phyloP scores from a whole-genome alignment of 148 eudicot genomes.

The Silene uniflora region DNA sequence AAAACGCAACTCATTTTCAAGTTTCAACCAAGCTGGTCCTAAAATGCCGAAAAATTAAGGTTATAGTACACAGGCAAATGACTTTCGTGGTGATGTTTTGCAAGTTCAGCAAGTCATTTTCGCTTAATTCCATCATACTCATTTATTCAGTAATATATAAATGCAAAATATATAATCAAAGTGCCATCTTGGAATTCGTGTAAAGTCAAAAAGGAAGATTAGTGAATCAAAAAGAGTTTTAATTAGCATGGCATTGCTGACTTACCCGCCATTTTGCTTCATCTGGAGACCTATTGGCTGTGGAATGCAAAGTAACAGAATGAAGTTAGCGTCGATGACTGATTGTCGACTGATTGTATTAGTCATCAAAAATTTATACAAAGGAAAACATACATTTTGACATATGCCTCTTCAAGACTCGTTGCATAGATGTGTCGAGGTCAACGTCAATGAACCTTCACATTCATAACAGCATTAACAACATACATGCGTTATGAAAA shows the following conservation, averaged over 20 bases:
- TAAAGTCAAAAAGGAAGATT: too few relatives aligned
- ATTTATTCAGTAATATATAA: too few relatives aligned
- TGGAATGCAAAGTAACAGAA: constrained; percentile 9
- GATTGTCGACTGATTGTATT: too few relatives aligned
- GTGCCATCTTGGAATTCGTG: too few relatives aligned
- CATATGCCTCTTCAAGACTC: constrained; percentile 80
- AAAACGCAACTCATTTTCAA: too few relatives aligned
- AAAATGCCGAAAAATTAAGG: too few relatives aligned
- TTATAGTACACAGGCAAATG: too few relatives aligned
- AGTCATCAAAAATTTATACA: not conserved
- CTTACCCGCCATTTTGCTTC: constrained; percentile 92
- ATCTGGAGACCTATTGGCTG: constrained; percentile 67
- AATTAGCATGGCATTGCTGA: not conserved
- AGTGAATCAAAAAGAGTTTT: not conserved
- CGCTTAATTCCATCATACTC: not conserved
- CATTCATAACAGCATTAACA: not conserved
- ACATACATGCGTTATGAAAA: too few relatives aligned
- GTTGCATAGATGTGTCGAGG: constrained; percentile 69
- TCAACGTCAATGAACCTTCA: constrained; percentile 86
- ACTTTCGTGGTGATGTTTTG: too few relatives aligned
- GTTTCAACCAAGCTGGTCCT: too few relatives aligned
- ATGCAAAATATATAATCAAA: too few relatives aligned
- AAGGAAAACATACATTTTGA: constrained; percentile 44
- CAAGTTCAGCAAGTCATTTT: not conserved
- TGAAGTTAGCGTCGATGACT: constrained; percentile 6